Base-by-base conservation (phyloP, 306 rosid species). In the Quercus ilex region DNA sequence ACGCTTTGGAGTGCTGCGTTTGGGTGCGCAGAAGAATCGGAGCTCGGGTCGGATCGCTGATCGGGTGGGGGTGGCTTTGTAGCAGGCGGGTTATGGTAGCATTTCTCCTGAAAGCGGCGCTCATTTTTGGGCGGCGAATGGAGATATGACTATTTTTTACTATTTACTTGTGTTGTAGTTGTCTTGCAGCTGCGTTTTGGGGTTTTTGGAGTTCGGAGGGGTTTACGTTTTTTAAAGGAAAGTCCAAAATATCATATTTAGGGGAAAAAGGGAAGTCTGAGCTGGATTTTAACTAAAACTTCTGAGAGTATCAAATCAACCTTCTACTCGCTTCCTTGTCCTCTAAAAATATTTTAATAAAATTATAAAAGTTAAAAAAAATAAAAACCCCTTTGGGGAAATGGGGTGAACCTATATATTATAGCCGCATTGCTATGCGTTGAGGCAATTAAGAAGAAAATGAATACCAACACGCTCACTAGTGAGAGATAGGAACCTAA, bases 31-130 rank as follows among this genome's bases (percentile, higher is more conserved):
- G 53, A 63, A 75, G 49, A 53, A 71, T 21, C 46, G 80, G 73
- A 74, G 75, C 28, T 69, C 69, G 75, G n/a, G 65, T 56, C 73
- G 77, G 86, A 69, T 63, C 58, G 60, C 52, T 71, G 71, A 74
- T 21, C 20, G 84, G 77, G 69, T 83, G 33, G 65, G 20, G 81
- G 12, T 62, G 83, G 46, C 73, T 84, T 75, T 75, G 86, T 26
- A 88, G 46, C 33, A 67, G 77, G 78, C 86, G 83, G 15, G 84
- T 64, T 62, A 87, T 31, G 18, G 59, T 21, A 6, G 74, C 73
- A 73, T 67, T 86, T 71, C 70, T 86, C 10, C 72, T 23, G 31
- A 89, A 30, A 85, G 74, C 78, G 77, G 74, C 84, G 64, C 72
- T 77, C 95, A 86, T 84, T 55, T 55, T 55, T 86, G 20, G 55